These are phyloP conservation scores for Vanderwaltozyma yarrowii DNA, from an alignment of 805 yeast species.

Conservation along the genomic window DNA sequence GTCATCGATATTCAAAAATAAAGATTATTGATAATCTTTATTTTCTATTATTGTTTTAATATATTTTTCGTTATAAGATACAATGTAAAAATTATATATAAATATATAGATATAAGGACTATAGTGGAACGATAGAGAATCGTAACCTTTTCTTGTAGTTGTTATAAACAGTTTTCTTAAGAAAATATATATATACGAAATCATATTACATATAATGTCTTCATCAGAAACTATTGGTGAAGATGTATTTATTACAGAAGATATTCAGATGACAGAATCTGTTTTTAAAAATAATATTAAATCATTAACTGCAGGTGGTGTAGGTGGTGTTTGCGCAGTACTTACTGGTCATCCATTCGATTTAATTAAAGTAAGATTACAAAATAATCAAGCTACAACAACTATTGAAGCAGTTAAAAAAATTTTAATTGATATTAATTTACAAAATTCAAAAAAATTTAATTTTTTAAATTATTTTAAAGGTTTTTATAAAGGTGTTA, in stretches of 20 bases:
- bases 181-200: no score
- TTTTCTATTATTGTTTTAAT: no score
- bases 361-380: slow-evolving; percentile 82
- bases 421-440: slow-evolving; percentile 41
- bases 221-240: not conserved
- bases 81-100: no score
- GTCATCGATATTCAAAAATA: no score
- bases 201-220: no score
- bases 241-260: slow-evolving; percentile 1
- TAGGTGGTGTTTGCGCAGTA: slow-evolving; percentile 95
- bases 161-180: no score
- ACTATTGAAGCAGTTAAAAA: slow-evolving; percentile 58
- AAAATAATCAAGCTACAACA: slow-evolving; percentile 55
- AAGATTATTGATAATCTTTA: no score
- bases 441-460: slow-evolving; percentile 1
- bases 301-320: slow-evolving; percentile 87
- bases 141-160: no score
- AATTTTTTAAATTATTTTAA: slow-evolving; percentile 2
- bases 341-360: slow-evolving; percentile 96
- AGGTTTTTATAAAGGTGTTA: slow-evolving; percentile 88
- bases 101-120: no score
- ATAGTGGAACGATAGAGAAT: no score
- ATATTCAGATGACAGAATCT: not conserved
- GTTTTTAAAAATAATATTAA: slow-evolving; percentile 46
- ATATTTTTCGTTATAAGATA: no score